Evolutionary conservation across 768 basidiomycete genomes (phyloP), one percentile per base, ranked within the genome.

Genomic region (Boletus barrowsii): DNA sequence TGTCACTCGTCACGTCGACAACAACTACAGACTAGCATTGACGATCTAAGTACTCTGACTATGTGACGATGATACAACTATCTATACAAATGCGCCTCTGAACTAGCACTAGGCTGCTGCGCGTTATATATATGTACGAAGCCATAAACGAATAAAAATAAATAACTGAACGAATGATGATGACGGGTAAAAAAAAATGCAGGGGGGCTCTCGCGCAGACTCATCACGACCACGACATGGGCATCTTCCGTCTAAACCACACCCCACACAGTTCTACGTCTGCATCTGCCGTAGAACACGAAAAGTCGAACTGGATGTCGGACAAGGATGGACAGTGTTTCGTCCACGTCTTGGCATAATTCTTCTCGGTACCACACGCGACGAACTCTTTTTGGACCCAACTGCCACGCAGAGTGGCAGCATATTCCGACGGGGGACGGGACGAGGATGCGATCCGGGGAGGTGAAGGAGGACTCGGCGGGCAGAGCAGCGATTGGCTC

Each of bases 221-320:
- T n/a, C n/a, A 14, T 62, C 43, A 62, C 42, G 17, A 9, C 37
- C 44, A 20, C 18, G 44, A 53, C 60, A 18, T 15, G 6, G 53
- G 50, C 17, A 57, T 37, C 53, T 56, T 71, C 20, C 68, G 59
- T 40, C 61, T 58, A 22, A 69, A 69, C 68, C 68, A 69, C 32
- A 69, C 54, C 32, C 70, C 68, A 42, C 69, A 69, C 20, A 69
- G 53, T 8, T 65, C 70, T 35, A 68, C 50, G 18, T 69, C 69
- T 24, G 46, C 47, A 2, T 71, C 68, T 6, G 49, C 42, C 49
- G 57, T 55, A 43, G 68, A 59, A 22, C 60, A 61, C 22, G 70
- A 65, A 60, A 71, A 69, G 42, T 61, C 62, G 29, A 69, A 69
- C n/a, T 63, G 70, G 17, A 69, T 60, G 36, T 69, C 63, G 11